Base-by-base conservation (phyloP, 805 yeast species). In the Grigorovia humatica region DNA sequence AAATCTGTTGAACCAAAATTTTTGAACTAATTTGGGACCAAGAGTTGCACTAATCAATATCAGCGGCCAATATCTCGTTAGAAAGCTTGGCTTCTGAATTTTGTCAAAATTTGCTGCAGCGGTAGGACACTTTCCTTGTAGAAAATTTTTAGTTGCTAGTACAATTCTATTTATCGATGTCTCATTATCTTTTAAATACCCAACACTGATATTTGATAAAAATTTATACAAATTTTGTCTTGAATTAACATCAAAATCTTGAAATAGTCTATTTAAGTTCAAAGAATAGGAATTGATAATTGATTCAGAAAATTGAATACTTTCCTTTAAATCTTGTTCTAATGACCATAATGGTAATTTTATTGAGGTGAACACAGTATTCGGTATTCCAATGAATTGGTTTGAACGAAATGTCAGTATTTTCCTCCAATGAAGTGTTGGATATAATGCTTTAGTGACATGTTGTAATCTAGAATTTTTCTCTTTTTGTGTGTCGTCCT, bases 51-150 rank as follows among this genome's bases (percentile, higher is more conserved):
- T 18, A 0, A 75, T 52, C 6, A n/a, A 2, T 1, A 78, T 54
- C 0, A 77, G 52, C 1, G 90, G 87, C 96, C 96, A 89, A 66
- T 81, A 79, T 51, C 87, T 74, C 2, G 72, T 67, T 1, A 71
- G 41, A 17, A 66, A 57, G 1, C 69, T 59, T 17, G 87, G 87
- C 50, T 64, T 61, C 8, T 32, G 38, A 32, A 32, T 32, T 2
- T 32, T 11, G 15, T 32, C 9, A 6, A 23, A 6, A 23, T 32
- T 4, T 32, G 4, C 32, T 35, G 23, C 19, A 17, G 9, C 17
- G 13, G 17, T 17, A 11, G 18, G 43, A 9, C 19, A 46, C n/a
- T 20, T 35, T 17, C 15, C 13, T 46, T 32, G 38, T 13, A 32
- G 15, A 32, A 32, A 32, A 32, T 32, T 32, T 9, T 32, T 32